Base-by-base conservation (phyloP, 2,329 filamentous ascomycete genomes). In the Magnaporthiopsis incrustans region DNA sequence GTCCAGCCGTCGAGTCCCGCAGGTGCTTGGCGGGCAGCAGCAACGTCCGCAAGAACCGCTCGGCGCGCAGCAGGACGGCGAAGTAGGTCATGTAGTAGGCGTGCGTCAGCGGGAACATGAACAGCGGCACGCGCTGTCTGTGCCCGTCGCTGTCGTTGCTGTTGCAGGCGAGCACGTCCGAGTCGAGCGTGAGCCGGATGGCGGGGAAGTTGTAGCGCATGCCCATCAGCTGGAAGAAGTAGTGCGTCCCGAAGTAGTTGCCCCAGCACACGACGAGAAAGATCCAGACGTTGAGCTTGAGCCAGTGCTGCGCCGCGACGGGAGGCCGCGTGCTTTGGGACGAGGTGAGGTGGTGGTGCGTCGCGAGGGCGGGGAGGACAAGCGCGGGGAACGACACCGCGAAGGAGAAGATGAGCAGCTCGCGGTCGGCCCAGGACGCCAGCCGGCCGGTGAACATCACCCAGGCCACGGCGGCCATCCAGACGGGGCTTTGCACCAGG, bases 151-250 rank as follows among this genome's bases (percentile, higher is more conserved):
- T 59, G 15, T 4, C 7, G 15, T 4, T 22, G 38, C 38, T 22
- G 38, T 10, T 22, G 61, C 66, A 63, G 32, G 22, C 22, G 25
- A 67, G 60, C 35, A 67, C 14, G 25, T 65, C 59, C 11, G 66
- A 66, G 57, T 65, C 63, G 44, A 67, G 56, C 7, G 59, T 64
- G 63, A 64, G 64, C 6, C 7, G 35, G 26, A 64, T 63, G 59
- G 25, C 38, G 59, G 64, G 35, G 56, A 68, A 68, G n/a, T 63
- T 57, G 62, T 68, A 68, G 25, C 63, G 59, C 67, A 68, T 68
- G 7, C 64, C 63, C 67, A 68, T 68, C n/a, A 67, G 64, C n/a
- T 67, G 63, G 59, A 68, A 68, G 63, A 68, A 68, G 63, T 68
- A 68, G 44, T 65, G 63, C 22, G 67, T 65, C 1, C 67, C 67